A percentile compares a stretch with the other conserved stretches of the same genome.
Conservation (phyloP, 306 rosid species). For the Abrus precatorius region DNA sequence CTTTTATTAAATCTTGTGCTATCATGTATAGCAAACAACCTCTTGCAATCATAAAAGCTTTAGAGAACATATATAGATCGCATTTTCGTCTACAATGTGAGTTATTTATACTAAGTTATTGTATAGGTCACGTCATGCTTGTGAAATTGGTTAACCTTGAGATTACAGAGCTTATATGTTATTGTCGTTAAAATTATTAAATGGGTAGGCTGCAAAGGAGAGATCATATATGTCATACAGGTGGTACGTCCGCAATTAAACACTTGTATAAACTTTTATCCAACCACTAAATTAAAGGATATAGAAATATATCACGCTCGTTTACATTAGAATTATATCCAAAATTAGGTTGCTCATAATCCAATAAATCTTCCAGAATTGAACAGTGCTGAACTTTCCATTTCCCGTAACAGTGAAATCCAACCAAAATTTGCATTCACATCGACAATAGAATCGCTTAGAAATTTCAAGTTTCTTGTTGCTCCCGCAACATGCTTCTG, state of each 20-base stretch:
- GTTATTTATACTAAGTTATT: conserved; percentile 1
- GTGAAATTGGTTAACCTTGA: conserved; percentile 33
- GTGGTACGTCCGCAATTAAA: conserved; percentile 25
- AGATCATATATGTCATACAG: conserved; percentile 32
- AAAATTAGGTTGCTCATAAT: not conserved
- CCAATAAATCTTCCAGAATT: not conserved
- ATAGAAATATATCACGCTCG: conserved; percentile 2
- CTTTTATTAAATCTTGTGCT: no score
- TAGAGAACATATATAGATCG: not conserved
- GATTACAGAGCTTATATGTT: conserved; percentile 2
- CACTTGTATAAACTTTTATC: conserved; percentile 39
- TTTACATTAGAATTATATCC: not conserved
- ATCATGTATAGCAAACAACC: no score
- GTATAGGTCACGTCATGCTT: conserved; percentile 31
- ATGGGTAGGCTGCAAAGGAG: not conserved
- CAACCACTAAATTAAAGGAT: not conserved
- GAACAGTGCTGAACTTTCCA: not conserved
- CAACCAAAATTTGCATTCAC: not conserved
- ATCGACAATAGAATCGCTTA: not conserved
- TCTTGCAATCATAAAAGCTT: no score
- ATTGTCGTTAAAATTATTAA: conserved; percentile 20
- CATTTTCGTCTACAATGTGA: conserved; percentile 19
- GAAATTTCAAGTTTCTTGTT: not conserved
- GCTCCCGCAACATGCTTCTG: no score
- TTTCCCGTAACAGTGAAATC: not conserved